Conservation (phyloP, 768 basidiomycete species). For the Tulasnella sp. region DNA sequence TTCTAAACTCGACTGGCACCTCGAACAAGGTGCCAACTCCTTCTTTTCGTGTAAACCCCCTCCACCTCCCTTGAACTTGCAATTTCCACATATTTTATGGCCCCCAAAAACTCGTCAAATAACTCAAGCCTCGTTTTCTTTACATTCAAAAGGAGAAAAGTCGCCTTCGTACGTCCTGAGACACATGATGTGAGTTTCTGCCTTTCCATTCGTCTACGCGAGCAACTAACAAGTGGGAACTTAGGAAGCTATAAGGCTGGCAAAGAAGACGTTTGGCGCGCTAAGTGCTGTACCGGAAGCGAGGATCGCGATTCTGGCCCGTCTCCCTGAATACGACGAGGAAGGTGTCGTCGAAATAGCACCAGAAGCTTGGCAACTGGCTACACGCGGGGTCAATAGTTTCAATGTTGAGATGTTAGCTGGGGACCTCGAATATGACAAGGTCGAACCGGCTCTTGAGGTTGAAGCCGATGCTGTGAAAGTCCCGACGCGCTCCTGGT, state of each 20-base stretch:
- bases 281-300: not conserved
- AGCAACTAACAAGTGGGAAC: too few relatives aligned
- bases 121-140: too few relatives aligned
- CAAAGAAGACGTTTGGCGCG: not conserved
- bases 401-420: conserved; percentile 15
- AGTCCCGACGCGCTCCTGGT: not conserved
- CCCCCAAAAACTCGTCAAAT: too few relatives aligned
- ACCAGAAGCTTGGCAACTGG: not conserved
- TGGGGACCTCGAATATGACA: not conserved
- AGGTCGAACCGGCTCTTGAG: not conserved
- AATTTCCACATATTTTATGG: too few relatives aligned
- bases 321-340: not conserved
- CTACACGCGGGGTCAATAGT: not conserved
- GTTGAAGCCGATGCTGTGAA: not conserved
- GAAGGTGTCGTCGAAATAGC: not conserved
- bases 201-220: too few relatives aligned
- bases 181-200: too few relatives aligned
- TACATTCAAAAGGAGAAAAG: too few relatives aligned
- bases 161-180: too few relatives aligned
- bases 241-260: not conserved
- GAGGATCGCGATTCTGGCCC: not conserved
- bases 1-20: too few relatives aligned
- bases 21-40: too few relatives aligned
- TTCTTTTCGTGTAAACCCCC: too few relatives aligned
- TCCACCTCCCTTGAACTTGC: too few relatives aligned